Evolutionary conservation across 352 stramenopile species (phyloP).

Genomic region (Thalassiosira oceanica): DNA sequence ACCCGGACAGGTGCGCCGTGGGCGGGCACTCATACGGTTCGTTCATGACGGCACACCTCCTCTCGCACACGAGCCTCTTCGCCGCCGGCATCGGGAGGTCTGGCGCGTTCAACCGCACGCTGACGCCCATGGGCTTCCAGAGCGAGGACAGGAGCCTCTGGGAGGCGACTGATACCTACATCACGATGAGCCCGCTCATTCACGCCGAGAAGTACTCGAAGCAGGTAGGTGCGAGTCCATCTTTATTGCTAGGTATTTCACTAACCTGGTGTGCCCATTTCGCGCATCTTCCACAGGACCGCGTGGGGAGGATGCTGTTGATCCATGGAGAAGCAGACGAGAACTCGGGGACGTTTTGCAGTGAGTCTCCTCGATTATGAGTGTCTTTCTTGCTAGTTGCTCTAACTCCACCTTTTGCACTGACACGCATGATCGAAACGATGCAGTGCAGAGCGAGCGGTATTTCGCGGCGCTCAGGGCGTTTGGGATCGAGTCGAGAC

Average conservation of each 20-base stretch:
- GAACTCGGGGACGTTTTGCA: constrained; percentile 31
- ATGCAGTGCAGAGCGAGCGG: constrained; percentile 40
- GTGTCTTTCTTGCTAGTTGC: too few relatives aligned
- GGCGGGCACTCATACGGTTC: constrained; percentile 47
- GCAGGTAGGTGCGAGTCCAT: too few relatives aligned
- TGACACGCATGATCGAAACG: too few relatives aligned
- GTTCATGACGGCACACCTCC: constrained; percentile 51
- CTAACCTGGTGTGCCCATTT: constrained; percentile 23
- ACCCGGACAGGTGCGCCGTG: constrained; percentile 45
- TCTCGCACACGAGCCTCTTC: constrained; percentile 52
- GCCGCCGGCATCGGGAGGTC: constrained; percentile 41
- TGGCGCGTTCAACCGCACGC: constrained; percentile 47
- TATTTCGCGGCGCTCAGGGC: constrained; percentile 50
- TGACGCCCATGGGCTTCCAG: constrained; percentile 55
- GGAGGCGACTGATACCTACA: constrained; percentile 45
- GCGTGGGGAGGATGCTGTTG: constrained; percentile 42
- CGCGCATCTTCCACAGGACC: too few relatives aligned
- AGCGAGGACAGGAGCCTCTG: constrained; percentile 45
- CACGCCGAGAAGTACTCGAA: constrained; percentile 10
- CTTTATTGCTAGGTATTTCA: too few relatives aligned
- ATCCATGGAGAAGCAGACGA: constrained; percentile 53
- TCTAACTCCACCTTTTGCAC: too few relatives aligned
- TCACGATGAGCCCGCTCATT: constrained; percentile 46
- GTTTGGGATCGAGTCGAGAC: constrained; percentile 51
- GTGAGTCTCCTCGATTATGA: too few relatives aligned